Base-by-base conservation (phyloP, 2,329 filamentous ascomycete genomes). In the Botrytis fabae region DNA sequence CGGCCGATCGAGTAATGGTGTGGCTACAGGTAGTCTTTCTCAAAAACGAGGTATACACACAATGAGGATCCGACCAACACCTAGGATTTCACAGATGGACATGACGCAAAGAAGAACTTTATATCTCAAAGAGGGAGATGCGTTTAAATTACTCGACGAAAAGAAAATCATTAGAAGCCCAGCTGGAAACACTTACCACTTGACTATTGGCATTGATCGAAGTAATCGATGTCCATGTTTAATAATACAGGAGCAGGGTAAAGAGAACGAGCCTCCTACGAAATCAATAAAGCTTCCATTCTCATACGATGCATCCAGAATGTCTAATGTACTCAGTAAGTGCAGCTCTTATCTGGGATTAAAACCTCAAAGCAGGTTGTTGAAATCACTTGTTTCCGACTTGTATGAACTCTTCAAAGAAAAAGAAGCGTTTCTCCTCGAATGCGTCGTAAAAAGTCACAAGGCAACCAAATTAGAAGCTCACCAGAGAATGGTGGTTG, bases 201-300 rank as follows among this genome's bases (percentile, higher is more conserved):
- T 94, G 18, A 88, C 88, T 54, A 85, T 95, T 71, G 88, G 88
- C 7, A 84, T 94, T 66, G 90, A 93, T 80, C 87, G 92, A 68
- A 85, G 86, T 20, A 84, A 85, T 25, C 84, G 88, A 68, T 87
- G 85, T 14, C 92, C 91, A 3, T 91, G 89, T 78, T 86, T 94
- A 62, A 84, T 91, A 73, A 3, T 68, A 51, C 32, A 66, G 87
- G 86, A 16, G 89, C 91, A 1, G 85, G 88, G 35, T 51, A 71
- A 40, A 76, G 54, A 22, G 48, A 77, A 8, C 85, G 83, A 12
- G 81, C 84, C 6, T 79, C 78, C 84, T 25, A 78, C 83, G 20
- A 78, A 84, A 62, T 81, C 86, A 5, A 84, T 84, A 71, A 86
- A 82, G 61, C 90, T 92, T 75, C 87, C 91, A 1, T 92, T 93